A percentile compares a stretch with the other conserved stretches of the same genome.
Evolutionary conservation across 2,329 filamentous ascomycete genomes (phyloP).

Genomic region (Pseudocercospora macadamiae): DNA sequence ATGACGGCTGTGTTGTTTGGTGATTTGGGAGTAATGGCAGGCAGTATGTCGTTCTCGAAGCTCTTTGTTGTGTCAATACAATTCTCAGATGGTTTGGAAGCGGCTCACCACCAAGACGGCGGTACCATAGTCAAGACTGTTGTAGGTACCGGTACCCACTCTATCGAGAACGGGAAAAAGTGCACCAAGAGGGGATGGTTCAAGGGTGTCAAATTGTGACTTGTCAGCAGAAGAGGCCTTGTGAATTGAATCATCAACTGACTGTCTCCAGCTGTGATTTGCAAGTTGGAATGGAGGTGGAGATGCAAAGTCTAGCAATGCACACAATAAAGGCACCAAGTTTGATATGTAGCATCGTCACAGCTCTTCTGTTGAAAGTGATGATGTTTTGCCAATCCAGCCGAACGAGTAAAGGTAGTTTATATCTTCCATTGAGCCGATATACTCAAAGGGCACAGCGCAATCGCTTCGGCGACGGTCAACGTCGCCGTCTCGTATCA

Average conservation of each 20-base stretch:
- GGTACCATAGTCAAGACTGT: background rate
- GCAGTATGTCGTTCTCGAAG: background rate
- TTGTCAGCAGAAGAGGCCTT: no score
- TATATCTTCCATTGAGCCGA: no score
- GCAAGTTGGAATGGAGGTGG: background rate
- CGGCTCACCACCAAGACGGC: background rate
- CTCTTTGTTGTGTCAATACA: background rate
- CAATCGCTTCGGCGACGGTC: no score
- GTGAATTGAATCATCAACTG: background rate
- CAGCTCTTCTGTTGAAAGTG: no score
- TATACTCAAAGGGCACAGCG: no score
- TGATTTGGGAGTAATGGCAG: background rate
- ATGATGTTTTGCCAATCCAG: no score
- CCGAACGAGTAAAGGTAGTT: no score
- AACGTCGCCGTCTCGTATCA: no score
- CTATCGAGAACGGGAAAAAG: background rate
- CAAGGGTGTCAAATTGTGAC: background rate
- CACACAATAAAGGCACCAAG: no score
- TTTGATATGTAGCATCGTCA: no score
- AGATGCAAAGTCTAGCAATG: background rate
- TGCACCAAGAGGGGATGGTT: background rate
- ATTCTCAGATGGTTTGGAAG: background rate
- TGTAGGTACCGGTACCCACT: background rate
- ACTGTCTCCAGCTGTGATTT: background rate
- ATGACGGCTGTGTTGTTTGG: background rate